A percentile compares a stretch with the other conserved stretches of the same genome.
Evolutionary conservation across 2,329 filamentous ascomycete genomes (phyloP).

Genomic region (Knufia fluminis): DNA sequence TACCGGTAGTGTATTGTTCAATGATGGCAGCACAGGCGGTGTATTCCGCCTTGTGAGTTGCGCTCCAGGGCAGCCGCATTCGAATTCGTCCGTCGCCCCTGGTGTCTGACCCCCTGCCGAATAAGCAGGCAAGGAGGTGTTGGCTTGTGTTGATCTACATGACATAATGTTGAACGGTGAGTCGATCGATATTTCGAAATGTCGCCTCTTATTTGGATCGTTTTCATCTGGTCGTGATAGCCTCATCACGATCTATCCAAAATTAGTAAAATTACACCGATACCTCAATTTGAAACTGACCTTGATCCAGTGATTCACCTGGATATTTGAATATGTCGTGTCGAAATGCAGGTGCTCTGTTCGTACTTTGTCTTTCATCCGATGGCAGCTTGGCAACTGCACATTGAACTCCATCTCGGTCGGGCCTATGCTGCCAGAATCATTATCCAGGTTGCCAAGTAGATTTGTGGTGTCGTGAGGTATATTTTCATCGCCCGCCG

Average conservation of each 20-base stretch:
- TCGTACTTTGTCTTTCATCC: conserved; percentile 65
- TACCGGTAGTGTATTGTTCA: conserved; percentile 21
- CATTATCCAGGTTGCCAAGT: conserved; percentile 68
- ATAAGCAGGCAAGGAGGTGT: conserved; percentile 78
- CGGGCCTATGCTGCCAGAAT: conserved; percentile 64
- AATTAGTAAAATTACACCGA: conserved; percentile 4
- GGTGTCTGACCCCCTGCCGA: conserved; percentile 46
- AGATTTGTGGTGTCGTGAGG: conserved; percentile 56
- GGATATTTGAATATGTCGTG: conserved; percentile 87
- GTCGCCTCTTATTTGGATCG: conserved; percentile 68
- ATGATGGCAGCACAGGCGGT: conserved; percentile 21
- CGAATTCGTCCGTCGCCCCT: conserved; percentile 48
- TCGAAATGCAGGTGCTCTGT: conserved; percentile 67
- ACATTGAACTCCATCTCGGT: conserved; percentile 94
- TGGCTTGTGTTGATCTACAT: conserved; percentile 84
- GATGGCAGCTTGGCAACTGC: conserved; percentile 78
- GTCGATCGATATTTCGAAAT: conserved; percentile 95
- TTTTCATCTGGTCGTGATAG: conserved; percentile 74
- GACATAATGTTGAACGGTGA: conserved; percentile 90
- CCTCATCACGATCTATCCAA: conserved; percentile 71
- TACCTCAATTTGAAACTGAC: conserved; percentile 38
- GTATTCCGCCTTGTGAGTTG: conserved; percentile 33
- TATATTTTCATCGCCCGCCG: conserved; percentile 46
- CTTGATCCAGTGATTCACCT: conserved; percentile 96
- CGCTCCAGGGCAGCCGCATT: conserved; percentile 60